Percentiles rank a stretch among this genome's conserved stretches.
These are phyloP conservation scores for Monsonia emarginata DNA, from an alignment of 441 rosid species.

Conservation along the genomic window DNA sequence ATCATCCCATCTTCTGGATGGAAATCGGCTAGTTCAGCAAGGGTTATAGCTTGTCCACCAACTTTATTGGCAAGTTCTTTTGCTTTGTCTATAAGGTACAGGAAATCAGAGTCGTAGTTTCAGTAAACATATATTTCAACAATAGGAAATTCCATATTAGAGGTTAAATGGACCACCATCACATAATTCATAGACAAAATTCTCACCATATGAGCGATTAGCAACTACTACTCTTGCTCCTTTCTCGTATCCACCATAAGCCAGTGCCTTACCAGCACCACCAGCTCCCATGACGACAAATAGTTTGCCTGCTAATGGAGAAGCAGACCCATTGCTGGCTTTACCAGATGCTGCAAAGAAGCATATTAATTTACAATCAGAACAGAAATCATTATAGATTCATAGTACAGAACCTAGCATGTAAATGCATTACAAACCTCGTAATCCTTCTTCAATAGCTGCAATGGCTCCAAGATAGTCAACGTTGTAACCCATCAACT, in stretches of 20 bases:
- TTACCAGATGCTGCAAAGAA: conserved; percentile 28
- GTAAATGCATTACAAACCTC: conserved; percentile 31
- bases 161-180: background rate
- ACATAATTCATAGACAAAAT: conserved; percentile 6
- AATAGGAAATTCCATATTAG: background rate
- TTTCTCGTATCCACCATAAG: conserved; percentile 63
- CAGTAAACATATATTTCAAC: background rate
- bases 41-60: conserved; percentile 51
- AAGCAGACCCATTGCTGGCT: conserved; percentile 23
- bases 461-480: conserved; percentile 67
- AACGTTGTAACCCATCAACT: conserved; percentile 52
- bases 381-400: conserved; percentile 15
- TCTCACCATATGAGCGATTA: conserved; percentile 54
- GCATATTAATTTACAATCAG: conserved; percentile 6
- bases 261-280: conserved; percentile 80
- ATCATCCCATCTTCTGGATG: conserved; percentile 57
- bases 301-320: conserved; percentile 53
- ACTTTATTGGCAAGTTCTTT: conserved; percentile 41
- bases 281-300: conserved; percentile 75
- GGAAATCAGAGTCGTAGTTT: conserved; percentile 1
- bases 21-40: conserved; percentile 38
- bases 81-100: conserved; percentile 38
- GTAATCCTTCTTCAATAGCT: conserved; percentile 65
- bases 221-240: conserved; percentile 58
- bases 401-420: background rate